Conservation (phyloP, 2,329 filamentous ascomycete genomes). For the Plenodomus tracheiphilus region DNA sequence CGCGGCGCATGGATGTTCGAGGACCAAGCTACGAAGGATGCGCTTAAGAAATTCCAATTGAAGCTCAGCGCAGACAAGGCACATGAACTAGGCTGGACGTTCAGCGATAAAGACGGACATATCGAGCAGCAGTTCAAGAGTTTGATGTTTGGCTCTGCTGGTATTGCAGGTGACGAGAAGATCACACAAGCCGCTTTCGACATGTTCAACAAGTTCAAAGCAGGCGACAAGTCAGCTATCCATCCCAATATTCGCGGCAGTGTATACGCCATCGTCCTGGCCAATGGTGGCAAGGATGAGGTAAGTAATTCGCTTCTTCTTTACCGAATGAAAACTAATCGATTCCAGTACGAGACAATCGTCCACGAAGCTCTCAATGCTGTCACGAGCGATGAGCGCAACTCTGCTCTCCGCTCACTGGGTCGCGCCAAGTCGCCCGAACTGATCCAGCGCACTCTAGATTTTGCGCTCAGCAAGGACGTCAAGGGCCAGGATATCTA, state of each 20-base stretch:
- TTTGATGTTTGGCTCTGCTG: constrained; percentile 83
- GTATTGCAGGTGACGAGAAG: constrained; percentile 75
- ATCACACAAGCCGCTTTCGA: constrained; percentile 81
- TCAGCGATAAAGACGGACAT: constrained; percentile 82
- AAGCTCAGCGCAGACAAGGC: constrained; percentile 77
- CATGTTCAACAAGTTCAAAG: constrained; percentile 85
- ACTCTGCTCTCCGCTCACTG: constrained; percentile 82
- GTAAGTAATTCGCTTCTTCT: constrained; percentile 47
- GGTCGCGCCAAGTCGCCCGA: constrained; percentile 77
- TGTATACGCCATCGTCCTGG: constrained; percentile 82
- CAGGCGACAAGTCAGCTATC: constrained; percentile 77
- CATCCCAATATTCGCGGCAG: constrained; percentile 89
- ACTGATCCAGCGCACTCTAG: constrained; percentile 80
- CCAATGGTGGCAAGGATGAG: constrained; percentile 83
- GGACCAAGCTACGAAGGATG: constrained; percentile 71
- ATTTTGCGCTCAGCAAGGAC: constrained; percentile 73
- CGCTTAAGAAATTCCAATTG: constrained; percentile 80
- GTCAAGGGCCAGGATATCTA: constrained; percentile 96
- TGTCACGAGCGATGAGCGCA: constrained; percentile 82
- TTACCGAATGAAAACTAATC: constrained; percentile 18
- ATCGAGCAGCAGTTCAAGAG: constrained; percentile 94
- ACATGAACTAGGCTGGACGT: constrained; percentile 86
- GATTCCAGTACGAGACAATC: constrained; percentile 69
- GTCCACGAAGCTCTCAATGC: constrained; percentile 75
- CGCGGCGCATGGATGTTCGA: constrained; percentile 89